These are phyloP conservation scores for Jaapia argillacea DNA, from an alignment of 768 basidiomycete genomes.

Conservation along the genomic window DNA sequence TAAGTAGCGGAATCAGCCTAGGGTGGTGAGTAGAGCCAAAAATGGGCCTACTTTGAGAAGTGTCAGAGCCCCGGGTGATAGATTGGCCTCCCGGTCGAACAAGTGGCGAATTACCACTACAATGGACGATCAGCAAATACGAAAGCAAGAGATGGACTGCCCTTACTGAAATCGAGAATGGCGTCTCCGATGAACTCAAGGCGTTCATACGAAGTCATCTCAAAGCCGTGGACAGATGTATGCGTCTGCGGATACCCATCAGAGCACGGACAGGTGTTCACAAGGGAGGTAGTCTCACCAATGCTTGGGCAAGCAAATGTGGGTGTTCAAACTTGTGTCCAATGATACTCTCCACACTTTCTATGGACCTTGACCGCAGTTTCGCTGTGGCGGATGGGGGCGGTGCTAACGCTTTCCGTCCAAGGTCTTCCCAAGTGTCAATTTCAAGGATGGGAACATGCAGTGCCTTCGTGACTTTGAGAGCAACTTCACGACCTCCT, in stretches of 20 bases:
- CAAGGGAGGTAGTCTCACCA: constrained; percentile 36
- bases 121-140: constrained; percentile 3
- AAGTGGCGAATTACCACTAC: constrained; percentile 69
- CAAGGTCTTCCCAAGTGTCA: constrained; percentile 68
- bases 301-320: constrained; percentile 58
- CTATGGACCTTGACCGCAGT: constrained; percentile 36
- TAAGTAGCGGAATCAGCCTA: constrained; percentile 19
- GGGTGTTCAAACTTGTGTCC: constrained; percentile 53
- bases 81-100: constrained; percentile 47
- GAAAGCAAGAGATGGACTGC: constrained; percentile 1
- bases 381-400: constrained; percentile 33
- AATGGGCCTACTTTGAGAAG: constrained; percentile 51
- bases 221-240: constrained; percentile 43
- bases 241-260: constrained; percentile 44
- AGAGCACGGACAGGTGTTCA: constrained; percentile 1
- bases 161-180: constrained; percentile 72
- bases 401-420: constrained; percentile 30
- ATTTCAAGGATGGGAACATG: constrained; percentile 54
- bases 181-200: constrained; percentile 85
- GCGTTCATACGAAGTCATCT: constrained; percentile 56
- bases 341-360: constrained; percentile 52
- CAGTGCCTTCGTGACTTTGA: constrained; percentile 54
- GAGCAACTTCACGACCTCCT: constrained; percentile 58
- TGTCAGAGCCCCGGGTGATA: constrained; percentile 71
- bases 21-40: neutral